Evolutionary conservation across 2,329 filamentous ascomycete genomes (phyloP), one percentile per base, ranked within the genome.

Genomic region (Alternaria postmessia): DNA sequence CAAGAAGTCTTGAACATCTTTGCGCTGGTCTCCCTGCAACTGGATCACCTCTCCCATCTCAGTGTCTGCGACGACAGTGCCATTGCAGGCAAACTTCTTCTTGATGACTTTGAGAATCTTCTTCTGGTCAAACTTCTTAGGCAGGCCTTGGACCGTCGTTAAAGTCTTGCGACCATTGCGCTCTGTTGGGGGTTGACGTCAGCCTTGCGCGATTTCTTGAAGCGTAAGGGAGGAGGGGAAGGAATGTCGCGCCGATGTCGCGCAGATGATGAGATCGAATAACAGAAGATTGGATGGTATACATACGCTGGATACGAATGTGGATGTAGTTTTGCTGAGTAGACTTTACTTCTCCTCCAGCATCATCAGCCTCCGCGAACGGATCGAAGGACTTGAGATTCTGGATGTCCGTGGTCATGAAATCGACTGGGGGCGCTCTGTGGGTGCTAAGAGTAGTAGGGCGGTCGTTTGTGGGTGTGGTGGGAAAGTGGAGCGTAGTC

Each of bases 331-430:
- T 96, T 85, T 96, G 92, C 85, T 96, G 92, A 28, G 57, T 60
- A 81, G 91, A 89, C 85, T 95, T 95, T 81, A 89, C 91, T 85
- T 96, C 92, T 87, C 93, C 94, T 83, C 91, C 93, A 83, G 96
- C 94, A 90, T 97, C 94, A 92, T 97, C 95, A 89, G 94, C 95
- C 92, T 98, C 95, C 91, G 95, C 95, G 93, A 99, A 99, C 91
- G 95, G 95, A 91, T 99, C 95, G 71, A 74, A 74, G 71, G 67
- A 68, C 70, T 73, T 72, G 63, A 74, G 70, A 67, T 74, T 97
- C 63, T 73, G 73, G 65, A 74, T 74, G 65, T 73, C 70, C 65
- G 73, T 75, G 70, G 79, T 71, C 71, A 76, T 75, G 69, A 70
- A 71, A 71, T 71, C 73, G 71, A 69, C 66, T 70, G 70, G 66